Base-by-base conservation (phyloP, 495 filamentous ascomycete species). In the Gamarada debralockiae region DNA sequence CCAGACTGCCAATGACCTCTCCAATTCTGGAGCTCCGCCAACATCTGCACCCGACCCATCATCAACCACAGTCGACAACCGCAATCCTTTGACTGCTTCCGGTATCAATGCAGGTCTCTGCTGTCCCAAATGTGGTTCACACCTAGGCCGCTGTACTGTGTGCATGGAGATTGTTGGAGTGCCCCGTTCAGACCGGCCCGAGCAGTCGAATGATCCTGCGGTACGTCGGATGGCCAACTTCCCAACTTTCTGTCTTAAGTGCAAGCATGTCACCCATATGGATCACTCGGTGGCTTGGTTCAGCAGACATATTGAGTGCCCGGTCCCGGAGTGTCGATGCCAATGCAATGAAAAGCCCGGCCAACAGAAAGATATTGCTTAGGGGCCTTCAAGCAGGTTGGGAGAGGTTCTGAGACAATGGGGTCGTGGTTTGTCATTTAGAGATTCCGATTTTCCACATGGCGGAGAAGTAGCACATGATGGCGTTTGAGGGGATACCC, bases 211-310 rank as follows among this genome's bases (percentile, higher is more conserved):
- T 9, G 79, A 82, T 27, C 70, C 74, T 29, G 75, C 73, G 6
- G 64, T 71, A 37, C 57, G 70, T 18, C 66, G 70, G 42, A 72
- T 74, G 56, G 73, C 72, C 33, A 61, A 73, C 38, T 78, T 79
- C 49, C 78, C 92, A 41, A 85, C 83, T 0, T 95, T 96, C 62
- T 98, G 93, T 60, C 80, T 91, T 34, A 79, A 79, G 52, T 98
- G 93, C 65, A 86, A 88, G 61, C 93, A 98, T 72, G 90, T 89
- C 12, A 83, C 88, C 62, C 93, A 98, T 67, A 82, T 87, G 13
- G 84, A 92, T 60, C 93, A 97, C 68, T 90, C 91, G 10, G 73
- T 81, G 53, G 81, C 86, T 57, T 98, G 93, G 93, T 98, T 97
- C 66, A 73, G 69, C 27, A 76, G 79, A 48, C 86, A 95, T 66